phyloP scores from a whole-genome alignment of 441 rosid species.

The Hura crepitans region DNA sequence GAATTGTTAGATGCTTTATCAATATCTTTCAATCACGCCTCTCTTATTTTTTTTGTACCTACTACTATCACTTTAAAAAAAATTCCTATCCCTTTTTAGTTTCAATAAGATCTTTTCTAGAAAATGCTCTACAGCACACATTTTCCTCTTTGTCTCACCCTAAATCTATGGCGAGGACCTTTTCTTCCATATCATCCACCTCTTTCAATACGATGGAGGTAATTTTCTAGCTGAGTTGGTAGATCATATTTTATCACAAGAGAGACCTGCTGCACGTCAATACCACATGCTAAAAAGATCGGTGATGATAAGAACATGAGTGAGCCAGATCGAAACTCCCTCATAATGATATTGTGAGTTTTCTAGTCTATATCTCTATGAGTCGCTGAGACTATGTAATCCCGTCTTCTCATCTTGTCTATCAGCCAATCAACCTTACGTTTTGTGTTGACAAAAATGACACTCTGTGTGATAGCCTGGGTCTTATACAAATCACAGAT shows the following conservation, averaged over 20 bases:
- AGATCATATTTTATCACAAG: conserved; percentile 72
- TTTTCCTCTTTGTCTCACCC: conserved; percentile 60
- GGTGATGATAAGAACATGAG: conserved; percentile 72
- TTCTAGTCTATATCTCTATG: conserved; percentile 86
- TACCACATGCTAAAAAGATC: conserved; percentile 78
- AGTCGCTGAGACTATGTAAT: conserved; percentile 80
- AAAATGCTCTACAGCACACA: too few species aligned
- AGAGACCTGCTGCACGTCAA: conserved; percentile 80
- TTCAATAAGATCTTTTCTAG: too few species aligned
- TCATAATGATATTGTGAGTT: conserved; percentile 72
- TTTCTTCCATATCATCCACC: conserved; percentile 76
- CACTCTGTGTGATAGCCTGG: conserved; percentile 68
- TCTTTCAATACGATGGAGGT: conserved; percentile 76
- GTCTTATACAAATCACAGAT: conserved; percentile 78
- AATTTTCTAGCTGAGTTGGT: conserved; percentile 79
- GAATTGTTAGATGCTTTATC: too few species aligned
- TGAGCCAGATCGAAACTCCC: conserved; percentile 71
- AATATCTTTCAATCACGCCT: too few species aligned
- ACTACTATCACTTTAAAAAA: too few species aligned
- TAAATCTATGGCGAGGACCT: conserved; percentile 78
- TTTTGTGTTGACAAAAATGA: conserved; percentile 68
- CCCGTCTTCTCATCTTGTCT: conserved; percentile 65
- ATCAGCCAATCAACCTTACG: conserved; percentile 86
- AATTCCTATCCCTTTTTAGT: too few species aligned
- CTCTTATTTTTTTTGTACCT: too few species aligned